phyloP scores from a whole-genome alignment of 2,329 filamentous ascomycete species.

The Cladobotryum mycophilum region DNA sequence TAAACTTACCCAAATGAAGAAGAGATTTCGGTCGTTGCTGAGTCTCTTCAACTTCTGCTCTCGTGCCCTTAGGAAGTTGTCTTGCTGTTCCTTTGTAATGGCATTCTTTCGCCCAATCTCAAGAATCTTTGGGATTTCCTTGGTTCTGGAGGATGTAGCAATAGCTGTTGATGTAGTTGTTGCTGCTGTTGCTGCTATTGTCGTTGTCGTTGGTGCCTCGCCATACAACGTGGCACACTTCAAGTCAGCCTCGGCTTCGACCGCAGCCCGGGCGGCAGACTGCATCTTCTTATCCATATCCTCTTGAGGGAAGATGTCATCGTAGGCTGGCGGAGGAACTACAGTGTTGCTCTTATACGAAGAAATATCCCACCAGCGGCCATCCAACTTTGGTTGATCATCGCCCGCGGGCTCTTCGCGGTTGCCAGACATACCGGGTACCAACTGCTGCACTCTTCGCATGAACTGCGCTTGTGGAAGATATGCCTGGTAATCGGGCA shows the following conservation, averaged over 20 bases:
- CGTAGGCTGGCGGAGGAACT: slow-evolving; percentile 65
- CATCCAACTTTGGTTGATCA: slow-evolving; percentile 38
- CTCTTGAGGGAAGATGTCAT: slow-evolving; percentile 64
- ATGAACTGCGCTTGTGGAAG: slow-evolving; percentile 55
- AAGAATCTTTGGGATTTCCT: slow-evolving; percentile 38
- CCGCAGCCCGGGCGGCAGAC: slow-evolving; percentile 51
- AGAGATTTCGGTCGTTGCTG: slow-evolving; percentile 58
- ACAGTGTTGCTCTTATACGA: slow-evolving; percentile 45
- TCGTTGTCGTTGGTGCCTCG: slow-evolving; percentile 19
- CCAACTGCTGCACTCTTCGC: slow-evolving; percentile 64
- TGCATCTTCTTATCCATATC: slow-evolving; percentile 50
- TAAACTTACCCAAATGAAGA: slow-evolving; percentile 59
- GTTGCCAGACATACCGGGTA: slow-evolving; percentile 55
- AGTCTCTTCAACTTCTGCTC: slow-evolving; percentile 58
- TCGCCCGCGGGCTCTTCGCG: slow-evolving; percentile 37
- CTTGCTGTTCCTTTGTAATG: slow-evolving; percentile 60
- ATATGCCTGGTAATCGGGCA: slow-evolving; percentile 69
- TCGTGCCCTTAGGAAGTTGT: slow-evolving; percentile 54
- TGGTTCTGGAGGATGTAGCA: slow-evolving; percentile 22
- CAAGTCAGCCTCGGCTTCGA: slow-evolving; percentile 51
- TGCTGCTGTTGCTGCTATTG: slow-evolving; percentile 21
- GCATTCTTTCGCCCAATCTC: slow-evolving; percentile 57
- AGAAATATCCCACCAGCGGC: slow-evolving; percentile 63
- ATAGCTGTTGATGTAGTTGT: slow-evolving; percentile 25
- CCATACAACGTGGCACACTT: slow-evolving; percentile 53